A percentile compares a stretch with the other conserved stretches of the same genome.
These are phyloP conservation scores for Echeveria elegans DNA, from an alignment of 164 flowering plant genomes.

Conservation along the genomic window DNA sequence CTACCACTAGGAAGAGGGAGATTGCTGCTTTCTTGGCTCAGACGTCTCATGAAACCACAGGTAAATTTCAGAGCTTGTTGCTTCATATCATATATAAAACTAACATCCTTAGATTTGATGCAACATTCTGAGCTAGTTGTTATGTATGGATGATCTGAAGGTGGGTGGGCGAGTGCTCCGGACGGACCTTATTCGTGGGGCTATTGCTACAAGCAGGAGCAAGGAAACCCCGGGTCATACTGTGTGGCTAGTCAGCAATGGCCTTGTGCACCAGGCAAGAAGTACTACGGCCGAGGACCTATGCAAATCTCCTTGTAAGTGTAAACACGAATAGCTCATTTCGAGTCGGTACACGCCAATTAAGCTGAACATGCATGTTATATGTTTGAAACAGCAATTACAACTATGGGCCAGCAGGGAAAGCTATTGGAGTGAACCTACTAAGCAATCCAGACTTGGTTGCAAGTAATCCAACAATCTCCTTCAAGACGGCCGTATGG, in stretches of 20 bases:
- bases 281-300: constrained; percentile 37
- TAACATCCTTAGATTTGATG: background rate
- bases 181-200: constrained; percentile 33
- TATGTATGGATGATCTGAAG: background rate
- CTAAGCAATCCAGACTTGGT: constrained; percentile 17
- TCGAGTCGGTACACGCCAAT: background rate
- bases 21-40: constrained; percentile 33
- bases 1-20: constrained; percentile 21
- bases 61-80: constrained; percentile 1
- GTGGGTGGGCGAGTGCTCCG: constrained; percentile 27
- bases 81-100: background rate
- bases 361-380: background rate
- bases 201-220: constrained; percentile 20
- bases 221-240: constrained; percentile 12
- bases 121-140: background rate
- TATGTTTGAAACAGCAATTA: constrained; percentile 8
- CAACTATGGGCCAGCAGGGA: constrained; percentile 10
- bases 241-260: constrained; percentile 13
- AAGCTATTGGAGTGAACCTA: constrained; percentile 13
- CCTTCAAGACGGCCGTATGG: constrained; percentile 21
- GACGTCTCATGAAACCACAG: constrained; percentile 37
- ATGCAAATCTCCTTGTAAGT: constrained; percentile 30
- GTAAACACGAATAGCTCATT: background rate
- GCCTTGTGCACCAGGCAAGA: constrained; percentile 29
- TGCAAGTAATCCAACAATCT: constrained; percentile 10